Evolutionary conservation across 768 basidiomycete genomes (phyloP).

Genomic region (Symmetrospora coprosmae): DNA sequence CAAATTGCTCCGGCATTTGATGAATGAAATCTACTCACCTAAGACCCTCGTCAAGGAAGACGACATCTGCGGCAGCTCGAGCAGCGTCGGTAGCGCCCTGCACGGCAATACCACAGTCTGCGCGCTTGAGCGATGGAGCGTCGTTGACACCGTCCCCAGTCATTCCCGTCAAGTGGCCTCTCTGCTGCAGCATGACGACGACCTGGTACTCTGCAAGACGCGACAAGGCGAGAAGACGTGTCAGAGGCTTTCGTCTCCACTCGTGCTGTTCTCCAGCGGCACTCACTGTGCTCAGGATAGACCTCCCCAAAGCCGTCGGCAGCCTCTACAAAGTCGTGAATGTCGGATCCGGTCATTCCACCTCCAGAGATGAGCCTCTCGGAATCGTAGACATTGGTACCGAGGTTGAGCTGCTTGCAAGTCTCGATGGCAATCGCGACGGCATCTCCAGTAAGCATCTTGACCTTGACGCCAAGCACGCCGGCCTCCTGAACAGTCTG

Average conservation of each 20-base stretch:
- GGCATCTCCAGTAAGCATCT: conserved; percentile 47
- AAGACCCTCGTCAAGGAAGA: conserved; percentile 45
- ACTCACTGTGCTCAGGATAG: conserved; percentile 57
- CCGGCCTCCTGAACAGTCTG: conserved; percentile 42
- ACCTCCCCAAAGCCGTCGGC: conserved; percentile 47
- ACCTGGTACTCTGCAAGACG: conserved; percentile 33
- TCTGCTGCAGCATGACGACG: conserved; percentile 40
- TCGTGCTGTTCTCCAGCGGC: conserved; percentile 9
- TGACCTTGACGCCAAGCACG: conserved; percentile 42
- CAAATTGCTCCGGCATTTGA: background rate
- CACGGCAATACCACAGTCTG: conserved; percentile 41
- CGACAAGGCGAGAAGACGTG: background rate
- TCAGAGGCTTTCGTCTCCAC: no score
- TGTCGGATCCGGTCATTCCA: conserved; percentile 41
- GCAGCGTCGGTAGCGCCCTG: conserved; percentile 42
- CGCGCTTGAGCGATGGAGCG: conserved; percentile 24
- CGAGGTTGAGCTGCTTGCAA: conserved; percentile 41
- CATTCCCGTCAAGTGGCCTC: conserved; percentile 42
- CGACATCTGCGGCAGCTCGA: conserved; percentile 41
- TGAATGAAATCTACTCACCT: no score
- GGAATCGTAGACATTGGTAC: conserved; percentile 44
- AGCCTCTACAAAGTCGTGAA: conserved; percentile 42
- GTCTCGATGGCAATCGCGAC: conserved; percentile 45
- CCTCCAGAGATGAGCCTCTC: conserved; percentile 42
- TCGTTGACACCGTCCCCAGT: conserved; percentile 38